Evolutionary conservation across 495 filamentous ascomycete species (phyloP).

Genomic region (Xylaria bambusicola): DNA sequence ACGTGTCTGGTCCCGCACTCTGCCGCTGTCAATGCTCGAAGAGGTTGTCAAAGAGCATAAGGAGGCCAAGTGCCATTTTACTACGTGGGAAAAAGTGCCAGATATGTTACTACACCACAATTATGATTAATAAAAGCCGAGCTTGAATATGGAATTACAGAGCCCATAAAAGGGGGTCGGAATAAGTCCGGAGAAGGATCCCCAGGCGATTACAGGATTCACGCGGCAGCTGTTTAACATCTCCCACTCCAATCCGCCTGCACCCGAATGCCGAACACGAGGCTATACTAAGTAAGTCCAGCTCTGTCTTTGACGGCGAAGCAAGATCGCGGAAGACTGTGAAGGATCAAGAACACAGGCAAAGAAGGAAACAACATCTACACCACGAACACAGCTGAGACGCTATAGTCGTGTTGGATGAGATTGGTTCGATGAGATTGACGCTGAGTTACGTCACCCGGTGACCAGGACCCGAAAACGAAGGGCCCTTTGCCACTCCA

Average conservation of each 20-base stretch:
- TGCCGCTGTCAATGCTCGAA: neutral
- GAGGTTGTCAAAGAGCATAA: neutral
- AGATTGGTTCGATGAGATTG: neutral
- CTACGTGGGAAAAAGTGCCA: neutral
- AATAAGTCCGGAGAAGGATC: neutral
- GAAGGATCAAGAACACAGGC: too few species aligned
- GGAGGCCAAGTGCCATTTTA: neutral
- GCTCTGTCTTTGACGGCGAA: neutral
- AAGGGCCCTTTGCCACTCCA: conserved; percentile 7
- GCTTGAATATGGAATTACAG: neutral
- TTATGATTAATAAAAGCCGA: neutral
- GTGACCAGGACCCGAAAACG: neutral
- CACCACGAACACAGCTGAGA: neutral
- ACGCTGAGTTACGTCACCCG: neutral
- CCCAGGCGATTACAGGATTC: neutral
- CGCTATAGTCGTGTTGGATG: neutral
- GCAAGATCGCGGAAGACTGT: too few species aligned
- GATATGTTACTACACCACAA: too few species aligned
- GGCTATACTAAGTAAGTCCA: neutral
- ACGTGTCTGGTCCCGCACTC: neutral
- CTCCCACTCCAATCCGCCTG: neutral
- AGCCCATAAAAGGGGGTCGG: conserved; percentile 6
- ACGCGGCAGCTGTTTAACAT: neutral
- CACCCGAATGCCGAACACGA: conserved; percentile 6
- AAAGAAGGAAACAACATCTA: neutral